Base-by-base conservation (phyloP, 768 basidiomycete genomes). In the Pleurotus tuber-regium region DNA sequence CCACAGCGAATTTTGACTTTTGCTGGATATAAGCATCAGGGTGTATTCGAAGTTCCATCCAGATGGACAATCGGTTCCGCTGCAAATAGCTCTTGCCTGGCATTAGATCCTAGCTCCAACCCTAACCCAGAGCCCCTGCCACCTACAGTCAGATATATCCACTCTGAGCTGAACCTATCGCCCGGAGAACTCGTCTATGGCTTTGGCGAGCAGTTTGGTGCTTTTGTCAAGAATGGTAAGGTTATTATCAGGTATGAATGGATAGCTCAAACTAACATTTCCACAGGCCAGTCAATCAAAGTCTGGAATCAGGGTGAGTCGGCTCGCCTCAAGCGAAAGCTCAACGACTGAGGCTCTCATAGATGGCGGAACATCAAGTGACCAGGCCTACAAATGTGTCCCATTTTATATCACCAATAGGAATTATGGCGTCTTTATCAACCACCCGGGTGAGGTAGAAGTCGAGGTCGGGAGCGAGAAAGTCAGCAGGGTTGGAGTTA, bases 161-260 rank as follows among this genome's bases (percentile, higher is more conserved):
- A 77, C 57, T 77, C 81, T 43, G 86, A 79, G 72, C 71, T 89
- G 25, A 82, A 80, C 52, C 66, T 85, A 5, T 79, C 81, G 21
- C 85, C 86, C 0, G 87, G 84, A 16, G 87, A 88, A 65, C 75
- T 82, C 36, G 74, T 89, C 18, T 89, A 87, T 60, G 87, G 87
- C 3, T 71, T 88, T 11, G 87, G 87, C 42, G 87, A 89, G 66
- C 81, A 86, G 50, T 89, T 89, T 62, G 82, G 83, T 2, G 73
- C 86, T 7, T 83, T 89, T 53, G 77, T 87, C 5, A 89, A 89
- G 72, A 88, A 89, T 56, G 87, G 86, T 78, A 66, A 52, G n/a
- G 47, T 58, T 36, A 57, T 57, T 52, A 58, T 18, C 58, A 61
- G 10, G 52, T 50, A 35, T 59, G 55, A 47, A 66, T n/a, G n/a